A percentile compares a stretch with the other conserved stretches of the same genome.
Conservation (phyloP, 2,329 filamentous ascomycete genomes). For the Trichoderma asperellum region DNA sequence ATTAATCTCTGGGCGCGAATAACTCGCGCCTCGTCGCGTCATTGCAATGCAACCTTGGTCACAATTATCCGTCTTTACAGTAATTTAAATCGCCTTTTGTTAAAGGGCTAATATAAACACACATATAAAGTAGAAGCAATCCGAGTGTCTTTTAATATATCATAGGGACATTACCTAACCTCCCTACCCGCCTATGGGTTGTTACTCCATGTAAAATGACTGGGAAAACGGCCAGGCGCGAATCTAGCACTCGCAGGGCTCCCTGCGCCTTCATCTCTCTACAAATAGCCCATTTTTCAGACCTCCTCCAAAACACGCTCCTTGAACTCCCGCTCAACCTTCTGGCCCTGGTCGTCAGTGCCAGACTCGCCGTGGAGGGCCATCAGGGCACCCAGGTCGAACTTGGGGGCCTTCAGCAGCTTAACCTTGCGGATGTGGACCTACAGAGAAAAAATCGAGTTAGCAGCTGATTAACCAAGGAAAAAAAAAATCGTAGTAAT, state of each 20-base stretch:
- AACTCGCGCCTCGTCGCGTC: background rate
- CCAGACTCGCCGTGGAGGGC: constrained; percentile 96
- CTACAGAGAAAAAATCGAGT: constrained; percentile 51
- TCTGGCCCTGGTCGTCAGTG: constrained; percentile 95
- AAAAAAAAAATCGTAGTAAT: background rate
- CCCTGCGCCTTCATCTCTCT: constrained; percentile 41
- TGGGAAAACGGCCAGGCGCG: constrained; percentile 47
- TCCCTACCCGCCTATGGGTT: constrained; percentile 45
- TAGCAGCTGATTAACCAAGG: background rate
- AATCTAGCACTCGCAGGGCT: constrained; percentile 41
- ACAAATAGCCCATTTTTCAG: constrained; percentile 59
- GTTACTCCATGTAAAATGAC: constrained; percentile 52
- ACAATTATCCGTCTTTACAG: background rate
- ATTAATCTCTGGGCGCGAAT: background rate
- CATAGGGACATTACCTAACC: constrained; percentile 47
- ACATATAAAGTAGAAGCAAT: constrained; percentile 33
- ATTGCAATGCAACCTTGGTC: background rate
- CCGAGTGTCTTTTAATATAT: constrained; percentile 42
- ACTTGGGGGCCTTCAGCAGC: constrained; percentile 98
- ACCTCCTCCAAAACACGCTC: constrained; percentile 93
- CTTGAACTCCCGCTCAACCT: constrained; percentile 99
- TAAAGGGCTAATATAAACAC: background rate
- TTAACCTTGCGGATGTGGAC: constrained; percentile 99
- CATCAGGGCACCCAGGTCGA: constrained; percentile 95
- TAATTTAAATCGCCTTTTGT: background rate